These are phyloP conservation scores for Phyllachora maydis DNA, from an alignment of 2,329 filamentous ascomycete species.

Conservation along the genomic window DNA sequence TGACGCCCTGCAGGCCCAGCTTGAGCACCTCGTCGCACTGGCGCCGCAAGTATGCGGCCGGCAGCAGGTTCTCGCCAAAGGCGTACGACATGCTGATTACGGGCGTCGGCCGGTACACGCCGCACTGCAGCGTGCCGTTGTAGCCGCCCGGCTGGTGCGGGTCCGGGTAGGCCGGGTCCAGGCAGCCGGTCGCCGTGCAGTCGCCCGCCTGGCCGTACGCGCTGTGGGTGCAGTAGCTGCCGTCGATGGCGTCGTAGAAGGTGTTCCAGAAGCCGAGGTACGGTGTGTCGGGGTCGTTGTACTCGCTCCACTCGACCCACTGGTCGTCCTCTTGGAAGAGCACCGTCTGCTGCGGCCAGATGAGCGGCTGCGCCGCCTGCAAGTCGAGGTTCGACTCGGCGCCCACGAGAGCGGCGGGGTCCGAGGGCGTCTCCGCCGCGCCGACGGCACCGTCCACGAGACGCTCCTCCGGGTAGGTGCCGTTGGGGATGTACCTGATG, in stretches of 20 bases:
- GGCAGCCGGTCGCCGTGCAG: constrained; percentile 9
- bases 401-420: background rate
- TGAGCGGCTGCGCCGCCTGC: background rate
- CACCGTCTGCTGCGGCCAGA: constrained; percentile 1
- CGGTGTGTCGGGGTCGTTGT: background rate
- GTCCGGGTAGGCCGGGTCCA: constrained; percentile 23
- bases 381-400: constrained; percentile 1
- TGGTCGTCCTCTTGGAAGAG: constrained; percentile 1
- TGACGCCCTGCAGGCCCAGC: constrained; percentile 15
- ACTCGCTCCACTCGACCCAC: constrained; percentile 1
- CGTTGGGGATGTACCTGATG: background rate
- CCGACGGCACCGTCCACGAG: background rate
- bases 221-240: constrained; percentile 21
- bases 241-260: constrained; percentile 23
- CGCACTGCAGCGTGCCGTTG: constrained; percentile 12
- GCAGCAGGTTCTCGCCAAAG: constrained; percentile 20
- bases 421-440: background rate
- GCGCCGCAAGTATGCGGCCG: constrained; percentile 19
- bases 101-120: constrained; percentile 18
- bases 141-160: constrained; percentile 5
- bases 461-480: constrained; percentile 1
- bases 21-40: constrained; percentile 18
- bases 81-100: constrained; percentile 25
- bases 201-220: constrained; percentile 4
- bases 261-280: background rate